Evolutionary conservation across 2,329 filamentous ascomycete genomes (phyloP).

Genomic region (Fusarium buharicum): DNA sequence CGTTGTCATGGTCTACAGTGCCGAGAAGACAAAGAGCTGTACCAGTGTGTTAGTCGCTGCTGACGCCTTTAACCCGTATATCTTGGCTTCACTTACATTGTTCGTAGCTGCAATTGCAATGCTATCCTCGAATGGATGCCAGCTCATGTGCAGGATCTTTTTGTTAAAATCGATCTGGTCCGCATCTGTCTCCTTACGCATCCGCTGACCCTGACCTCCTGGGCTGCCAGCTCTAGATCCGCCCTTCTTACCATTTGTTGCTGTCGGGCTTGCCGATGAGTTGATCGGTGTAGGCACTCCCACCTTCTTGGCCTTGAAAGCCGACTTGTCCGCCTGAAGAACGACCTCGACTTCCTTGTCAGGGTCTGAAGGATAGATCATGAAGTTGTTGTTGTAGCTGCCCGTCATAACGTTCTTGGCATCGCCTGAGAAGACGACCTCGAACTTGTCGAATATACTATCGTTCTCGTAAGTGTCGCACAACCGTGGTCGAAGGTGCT

Average conservation of each 20-base stretch:
- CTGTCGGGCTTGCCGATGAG: constrained; percentile 75
- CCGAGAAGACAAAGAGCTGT: constrained; percentile 82
- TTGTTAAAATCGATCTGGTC: constrained; percentile 99
- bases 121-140: constrained; percentile 99
- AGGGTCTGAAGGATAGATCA: constrained; percentile 98
- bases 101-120: constrained; percentile 99
- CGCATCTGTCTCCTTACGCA: constrained; percentile 99
- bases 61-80: not conserved
- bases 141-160: constrained; percentile 99
- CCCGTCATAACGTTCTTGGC: constrained; percentile 99
- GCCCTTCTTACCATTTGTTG: constrained; percentile 83
- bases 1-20: constrained; percentile 63
- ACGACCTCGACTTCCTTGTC: constrained; percentile 98
- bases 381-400: constrained; percentile 99
- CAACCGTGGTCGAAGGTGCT: constrained; percentile 90
- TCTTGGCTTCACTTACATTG: constrained; percentile 77
- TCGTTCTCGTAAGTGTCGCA: constrained; percentile 99
- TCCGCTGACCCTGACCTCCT: constrained; percentile 83
- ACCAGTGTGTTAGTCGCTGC: constrained; percentile 39
- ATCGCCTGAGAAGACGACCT: constrained; percentile 98
- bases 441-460: constrained; percentile 99
- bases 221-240: constrained; percentile 90
- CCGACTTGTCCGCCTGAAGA: constrained; percentile 96
- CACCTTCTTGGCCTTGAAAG: constrained; percentile 99
- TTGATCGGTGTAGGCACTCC: constrained; percentile 98